phyloP scores from a whole-genome alignment of 805 yeast genomes.

The Cyberlindnera mycetangii region DNA sequence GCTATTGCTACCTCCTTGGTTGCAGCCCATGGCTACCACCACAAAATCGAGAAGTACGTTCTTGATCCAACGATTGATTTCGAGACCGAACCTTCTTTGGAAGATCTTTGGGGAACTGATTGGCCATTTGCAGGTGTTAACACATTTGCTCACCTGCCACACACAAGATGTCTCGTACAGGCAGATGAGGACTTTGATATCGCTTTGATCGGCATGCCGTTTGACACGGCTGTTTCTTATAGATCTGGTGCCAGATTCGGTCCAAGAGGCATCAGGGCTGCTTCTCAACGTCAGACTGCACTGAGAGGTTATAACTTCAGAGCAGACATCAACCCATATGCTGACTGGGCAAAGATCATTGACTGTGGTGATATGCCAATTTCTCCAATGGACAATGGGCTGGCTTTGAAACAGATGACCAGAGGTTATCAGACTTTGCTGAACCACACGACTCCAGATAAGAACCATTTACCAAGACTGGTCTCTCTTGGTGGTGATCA shows the following conservation, averaged over 20 bases:
- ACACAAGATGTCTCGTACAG: slow-evolving; percentile 53
- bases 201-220: slow-evolving; percentile 53
- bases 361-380: slow-evolving; percentile 73
- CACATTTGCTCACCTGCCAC: slow-evolving; percentile 73
- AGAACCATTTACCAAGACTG: slow-evolving; percentile 50
- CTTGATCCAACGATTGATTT: slow-evolving; percentile 16
- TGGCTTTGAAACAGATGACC: slow-evolving; percentile 63
- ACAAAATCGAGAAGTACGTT: slow-evolving; percentile 17
- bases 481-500: slow-evolving; percentile 85
- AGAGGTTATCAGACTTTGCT: slow-evolving; percentile 54
- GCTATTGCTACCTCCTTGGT: slow-evolving; percentile 15
- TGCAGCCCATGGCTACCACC: slow-evolving; percentile 4
- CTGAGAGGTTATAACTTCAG: slow-evolving; percentile 69
- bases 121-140: slow-evolving; percentile 72
- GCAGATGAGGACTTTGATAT: slow-evolving; percentile 54
- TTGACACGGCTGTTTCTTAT: slow-evolving; percentile 50
- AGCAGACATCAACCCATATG: slow-evolving; percentile 60
- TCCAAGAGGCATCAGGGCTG: slow-evolving; percentile 58
- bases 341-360: slow-evolving; percentile 47
- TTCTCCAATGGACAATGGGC: slow-evolving; percentile 62
- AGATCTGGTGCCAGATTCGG: slow-evolving; percentile 55
- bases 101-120: slow-evolving; percentile 65
- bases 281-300: slow-evolving; percentile 68
- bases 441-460: slow-evolving; percentile 27
- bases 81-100: slow-evolving; percentile 38